Conservation (phyloP, 495 filamentous ascomycete species). For the Bryoglossum gracile region DNA sequence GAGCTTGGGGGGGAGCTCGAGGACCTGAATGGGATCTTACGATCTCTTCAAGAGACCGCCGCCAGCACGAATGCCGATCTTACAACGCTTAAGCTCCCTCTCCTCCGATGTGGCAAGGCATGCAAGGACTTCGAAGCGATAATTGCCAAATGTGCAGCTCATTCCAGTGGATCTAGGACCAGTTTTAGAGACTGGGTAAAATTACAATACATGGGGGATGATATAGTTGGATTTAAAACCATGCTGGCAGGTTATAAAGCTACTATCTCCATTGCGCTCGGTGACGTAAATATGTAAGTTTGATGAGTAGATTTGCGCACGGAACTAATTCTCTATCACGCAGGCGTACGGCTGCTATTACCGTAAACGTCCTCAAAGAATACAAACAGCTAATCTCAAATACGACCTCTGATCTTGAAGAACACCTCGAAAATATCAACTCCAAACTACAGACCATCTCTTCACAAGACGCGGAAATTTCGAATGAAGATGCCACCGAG, state of each 20-base stretch:
- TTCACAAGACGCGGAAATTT: conserved; percentile 13
- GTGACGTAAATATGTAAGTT: conserved; percentile 29
- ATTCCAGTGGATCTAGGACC: conserved; percentile 22
- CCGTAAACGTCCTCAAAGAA: conserved; percentile 26
- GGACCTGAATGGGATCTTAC: conserved; percentile 31
- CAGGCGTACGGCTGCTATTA: conserved; percentile 26
- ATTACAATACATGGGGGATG: conserved; percentile 27
- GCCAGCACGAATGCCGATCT: conserved; percentile 18
- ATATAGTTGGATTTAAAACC: conserved; percentile 29
- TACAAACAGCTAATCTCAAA: conserved; percentile 33
- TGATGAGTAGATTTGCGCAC: conserved; percentile 12
- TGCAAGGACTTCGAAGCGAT: conserved; percentile 27
- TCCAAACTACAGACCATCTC: conserved; percentile 27
- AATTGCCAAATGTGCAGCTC: conserved; percentile 24
- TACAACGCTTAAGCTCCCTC: conserved; percentile 22
- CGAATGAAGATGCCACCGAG: conserved; percentile 28
- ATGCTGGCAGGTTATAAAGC: conserved; percentile 36
- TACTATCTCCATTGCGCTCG: conserved; percentile 34
- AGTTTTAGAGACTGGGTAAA: conserved; percentile 31
- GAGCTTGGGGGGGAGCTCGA: conserved; percentile 37
- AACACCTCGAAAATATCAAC: conserved; percentile 33
- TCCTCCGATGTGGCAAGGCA: conserved; percentile 26
- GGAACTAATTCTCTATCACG: conserved; percentile 6
- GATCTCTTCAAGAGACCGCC: conserved; percentile 27
- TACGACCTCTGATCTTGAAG: conserved; percentile 33